Percentiles rank a stretch among this genome's conserved stretches.
Evolutionary conservation across 106 monocot genomes (phyloP).

Genomic region (Xerophyta viscosa): DNA sequence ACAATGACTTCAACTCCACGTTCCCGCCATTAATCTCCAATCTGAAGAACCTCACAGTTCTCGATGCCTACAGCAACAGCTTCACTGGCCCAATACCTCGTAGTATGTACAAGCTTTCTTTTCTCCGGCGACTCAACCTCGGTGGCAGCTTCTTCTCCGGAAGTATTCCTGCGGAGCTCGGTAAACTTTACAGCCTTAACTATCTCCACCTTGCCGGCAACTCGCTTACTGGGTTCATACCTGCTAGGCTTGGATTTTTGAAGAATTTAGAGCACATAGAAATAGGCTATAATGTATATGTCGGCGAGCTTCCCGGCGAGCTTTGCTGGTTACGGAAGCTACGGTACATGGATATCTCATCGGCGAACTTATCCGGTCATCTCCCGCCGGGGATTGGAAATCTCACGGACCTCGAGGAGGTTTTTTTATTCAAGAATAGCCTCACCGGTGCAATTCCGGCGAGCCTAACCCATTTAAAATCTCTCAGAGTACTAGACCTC

Average conservation of each 20-base stretch:
- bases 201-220: constrained; percentile 78
- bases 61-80: constrained; percentile 81
- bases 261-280: constrained; percentile 51
- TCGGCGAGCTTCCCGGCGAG: constrained; percentile 7
- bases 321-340: not conserved
- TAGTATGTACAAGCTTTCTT: constrained; percentile 17
- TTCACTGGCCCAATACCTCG: constrained; percentile 46
- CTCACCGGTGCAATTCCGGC: constrained; percentile 49
- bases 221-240: constrained; percentile 41
- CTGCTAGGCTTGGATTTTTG: constrained; percentile 33
- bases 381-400: not conserved
- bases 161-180: constrained; percentile 26
- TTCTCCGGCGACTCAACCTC: constrained; percentile 50
- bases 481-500: constrained; percentile 51
- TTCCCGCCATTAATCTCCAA: constrained; percentile 37
- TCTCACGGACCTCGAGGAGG: not conserved
- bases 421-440: constrained; percentile 18
- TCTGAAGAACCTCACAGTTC: constrained; percentile 25
- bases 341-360: not conserved
- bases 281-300: constrained; percentile 63
- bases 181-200: constrained; percentile 19
- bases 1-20: constrained; percentile 64
- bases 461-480: constrained; percentile 18
- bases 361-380: not conserved
- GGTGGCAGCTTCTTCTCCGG: constrained; percentile 78